Evolutionary conservation across 208 protist species (phyloP), one percentile per base, ranked within the genome.

Genomic region (Leishmania arabica): DNA sequence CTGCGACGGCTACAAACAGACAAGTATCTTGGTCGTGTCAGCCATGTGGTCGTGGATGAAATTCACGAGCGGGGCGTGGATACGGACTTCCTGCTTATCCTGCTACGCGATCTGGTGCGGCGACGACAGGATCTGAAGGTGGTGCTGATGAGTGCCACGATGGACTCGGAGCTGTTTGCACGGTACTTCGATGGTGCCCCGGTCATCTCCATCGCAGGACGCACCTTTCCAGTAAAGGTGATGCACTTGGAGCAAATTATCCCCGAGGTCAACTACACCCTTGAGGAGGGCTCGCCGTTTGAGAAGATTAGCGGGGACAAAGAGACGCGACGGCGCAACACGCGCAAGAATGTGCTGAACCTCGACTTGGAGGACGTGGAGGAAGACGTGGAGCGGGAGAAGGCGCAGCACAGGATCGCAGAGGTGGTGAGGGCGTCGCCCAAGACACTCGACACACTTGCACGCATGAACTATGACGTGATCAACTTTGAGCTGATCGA

Each of bases 31-130:
- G 89, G 89, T 37, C 82, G 86, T 64, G 95, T 99, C 17, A 98
- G 92, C 71, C 96, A 99, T 86, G 91, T 99, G 37, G 91, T 99
- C 37, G 95, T 99, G 64, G 98, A 99, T 86, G 98, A 99, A 77
- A 98, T 99, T 64, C 98, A 99, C 87, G 98, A 99, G 90, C 92
- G 98, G 60, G 99, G 99, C 24, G 96, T 99, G 8, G 94, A 99
- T 82, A 98, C 91, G 24, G 98, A 99, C 91, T 98, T 99, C 81
- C 86, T 99, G 45, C 90, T 99, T 24, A 97, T 98, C 56, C 87
- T 99, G 9, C 84, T 99, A 56, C 89, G 91, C 34, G 95, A 99
- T 62, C 83, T 99, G 37, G 84, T 99, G 75, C 81, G 85, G 11
- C 83, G 88, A 8, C 90, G 91, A 68, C 86, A 34, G 1, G 91